Evolutionary conservation across 2,329 filamentous ascomycete species (phyloP), one percentile per base, ranked within the genome.

Genomic region (Aureobasidium subglaciale): DNA sequence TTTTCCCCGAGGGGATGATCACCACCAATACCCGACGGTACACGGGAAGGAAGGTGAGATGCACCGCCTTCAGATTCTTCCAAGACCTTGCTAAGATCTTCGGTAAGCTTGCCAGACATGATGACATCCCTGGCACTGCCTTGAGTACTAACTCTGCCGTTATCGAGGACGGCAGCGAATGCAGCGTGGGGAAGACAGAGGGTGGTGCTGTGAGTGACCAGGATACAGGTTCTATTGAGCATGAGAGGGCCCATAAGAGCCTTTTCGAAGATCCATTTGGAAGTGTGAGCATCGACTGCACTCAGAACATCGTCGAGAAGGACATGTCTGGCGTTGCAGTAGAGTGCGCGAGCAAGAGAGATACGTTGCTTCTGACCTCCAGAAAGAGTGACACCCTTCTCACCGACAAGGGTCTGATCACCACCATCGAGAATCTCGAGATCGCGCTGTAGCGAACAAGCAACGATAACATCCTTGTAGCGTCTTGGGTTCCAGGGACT

Each of bases 351-450:
- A n/a, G 93, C 93, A 41, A 99, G 80, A 13, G 92, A 96, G 50
- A 99, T 97, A 57, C 93, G 86, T 71, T 99, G 93, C 73, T 97
- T 97, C 72, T 99, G 93, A 6, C 93, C 93, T 60, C 93, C 93
- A 6, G 93, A 99, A 13, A 99, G 81, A 15, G 92, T 92, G 59
- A 99, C 96, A 30, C 93, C 93, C 72, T 97, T 99, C 69, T 99
- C 93, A 50, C 93, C 93, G 29, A 99, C 93, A 20, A 96, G 75
- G 0, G 93, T 97, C 70, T 95, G 84, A 67, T 99, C 93, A 37
- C 93, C 93, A 58, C 86, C 84, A 68, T 96, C 91, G 1, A 99
- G 81, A 38, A 97, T 96, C 60, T 95, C 84, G 13, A 99, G 78
- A 68, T 99, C 93, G 53, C 89, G 86, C 68, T 96, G 87, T 55